Evolutionary conservation across 108 stramenopile genomes (phyloP).

Genomic region (Skeletonema marinoi): DNA sequence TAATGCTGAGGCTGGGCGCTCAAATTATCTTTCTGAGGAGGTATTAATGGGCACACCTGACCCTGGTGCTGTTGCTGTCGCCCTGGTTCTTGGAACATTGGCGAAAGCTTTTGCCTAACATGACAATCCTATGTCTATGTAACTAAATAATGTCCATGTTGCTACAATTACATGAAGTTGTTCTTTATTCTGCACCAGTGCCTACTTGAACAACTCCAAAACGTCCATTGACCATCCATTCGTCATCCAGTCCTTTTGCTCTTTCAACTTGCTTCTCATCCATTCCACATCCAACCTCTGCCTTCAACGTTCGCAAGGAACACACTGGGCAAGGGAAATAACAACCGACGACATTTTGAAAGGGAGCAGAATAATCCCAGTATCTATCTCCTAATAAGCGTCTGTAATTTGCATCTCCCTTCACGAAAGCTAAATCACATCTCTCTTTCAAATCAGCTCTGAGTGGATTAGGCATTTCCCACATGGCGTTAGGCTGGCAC

Average conservation of each 20-base stretch:
- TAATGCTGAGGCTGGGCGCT: conserved; percentile 88
- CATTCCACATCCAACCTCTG: conserved; percentile 94
- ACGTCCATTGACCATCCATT: conserved; percentile 87
- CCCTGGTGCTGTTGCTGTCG: conserved; percentile 95
- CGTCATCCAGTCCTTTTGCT: conserved; percentile 67
- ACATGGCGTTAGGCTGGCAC: conserved; percentile 91
- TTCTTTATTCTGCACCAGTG: conserved; percentile 30
- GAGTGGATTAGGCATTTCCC: conserved; percentile 88
- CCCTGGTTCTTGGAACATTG: conserved; percentile 84
- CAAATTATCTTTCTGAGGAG: conserved; percentile 91
- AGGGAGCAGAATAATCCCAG: conserved; percentile 89
- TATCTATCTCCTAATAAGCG: conserved; percentile 88
- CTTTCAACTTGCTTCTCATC: conserved; percentile 67
- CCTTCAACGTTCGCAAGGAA: conserved; percentile 93
- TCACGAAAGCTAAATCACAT: conserved; percentile 91
- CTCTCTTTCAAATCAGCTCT: conserved; percentile 57
- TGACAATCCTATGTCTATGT: not conserved
- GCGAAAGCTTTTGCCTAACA: conserved; percentile 7
- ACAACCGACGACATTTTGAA: conserved; percentile 86
- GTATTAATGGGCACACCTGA: conserved; percentile 89
- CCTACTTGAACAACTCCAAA: conserved; percentile 92
- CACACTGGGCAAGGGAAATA: conserved; percentile 94
- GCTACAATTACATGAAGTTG: too few species aligned
- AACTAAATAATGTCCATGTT: not conserved
- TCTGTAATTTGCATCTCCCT: conserved; percentile 98